phyloP scores from a whole-genome alignment of 805 yeast genomes.

The Metschnikowia baotianmanensis region DNA sequence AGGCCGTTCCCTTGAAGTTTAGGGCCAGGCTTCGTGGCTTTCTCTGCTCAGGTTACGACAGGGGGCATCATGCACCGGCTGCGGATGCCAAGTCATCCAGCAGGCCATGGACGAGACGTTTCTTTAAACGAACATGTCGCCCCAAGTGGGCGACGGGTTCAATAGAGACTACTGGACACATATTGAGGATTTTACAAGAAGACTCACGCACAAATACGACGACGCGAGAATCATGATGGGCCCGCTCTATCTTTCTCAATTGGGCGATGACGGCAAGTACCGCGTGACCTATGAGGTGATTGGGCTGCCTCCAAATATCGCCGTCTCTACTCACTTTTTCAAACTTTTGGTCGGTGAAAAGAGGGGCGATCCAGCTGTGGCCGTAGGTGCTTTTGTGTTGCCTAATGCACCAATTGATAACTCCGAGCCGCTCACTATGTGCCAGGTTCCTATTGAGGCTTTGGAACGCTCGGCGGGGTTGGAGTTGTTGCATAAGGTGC shows the following conservation, averaged over 20 bases:
- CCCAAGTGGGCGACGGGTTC: slow-evolving; percentile 97
- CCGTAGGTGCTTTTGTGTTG: slow-evolving; percentile 89
- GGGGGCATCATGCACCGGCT: slow-evolving; percentile 98
- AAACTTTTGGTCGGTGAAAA: slow-evolving; percentile 84
- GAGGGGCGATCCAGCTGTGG: slow-evolving; percentile 43
- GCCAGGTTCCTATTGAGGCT: slow-evolving; percentile 88
- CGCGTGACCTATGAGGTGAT: slow-evolving; percentile 86
- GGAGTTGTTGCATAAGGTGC: slow-evolving; percentile 70
- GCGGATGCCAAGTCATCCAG: slow-evolving; percentile 93
- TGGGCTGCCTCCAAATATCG: slow-evolving; percentile 94
- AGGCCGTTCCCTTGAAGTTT: slow-evolving; percentile 68
- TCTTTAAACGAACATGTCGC: slow-evolving; percentile 83
- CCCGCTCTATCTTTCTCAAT: slow-evolving; percentile 83
- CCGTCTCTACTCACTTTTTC: slow-evolving; percentile 97
- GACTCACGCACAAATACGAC: slow-evolving; percentile 67
- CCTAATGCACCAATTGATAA: slow-evolving; percentile 85
- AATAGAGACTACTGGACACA: slow-evolving; percentile 98
- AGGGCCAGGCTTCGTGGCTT: slow-evolving; percentile 79
- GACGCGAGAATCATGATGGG: slow-evolving; percentile 90
- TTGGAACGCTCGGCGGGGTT: slow-evolving; percentile 85
- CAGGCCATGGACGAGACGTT: slow-evolving; percentile 95
- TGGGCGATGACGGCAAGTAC: slow-evolving; percentile 78
- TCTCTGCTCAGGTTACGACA: slow-evolving; percentile 91
- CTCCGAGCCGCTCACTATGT: slow-evolving; percentile 62
- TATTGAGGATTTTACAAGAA: slow-evolving; percentile 83